Percentiles rank a stretch among this genome's conserved stretches.
phyloP scores from a whole-genome alignment of 2,329 filamentous ascomycete species.

The Cladobotryum protrusum region DNA sequence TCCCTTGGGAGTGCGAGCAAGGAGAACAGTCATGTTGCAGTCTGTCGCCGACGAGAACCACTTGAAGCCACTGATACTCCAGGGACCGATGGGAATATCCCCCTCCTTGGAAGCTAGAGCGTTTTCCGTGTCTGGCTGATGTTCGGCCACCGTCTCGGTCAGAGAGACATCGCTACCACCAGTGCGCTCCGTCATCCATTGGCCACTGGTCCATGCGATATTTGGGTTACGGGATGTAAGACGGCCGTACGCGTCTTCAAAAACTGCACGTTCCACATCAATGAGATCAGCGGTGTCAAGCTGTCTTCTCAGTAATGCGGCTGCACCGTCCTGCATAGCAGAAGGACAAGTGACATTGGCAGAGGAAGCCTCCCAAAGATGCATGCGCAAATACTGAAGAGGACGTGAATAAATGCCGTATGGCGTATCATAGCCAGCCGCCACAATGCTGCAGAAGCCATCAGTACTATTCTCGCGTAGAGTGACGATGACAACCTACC shows the following conservation, averaged over 20 bases:
- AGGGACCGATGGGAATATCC: conserved; percentile 44
- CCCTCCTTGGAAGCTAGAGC: conserved; percentile 15
- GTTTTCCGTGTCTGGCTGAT: conserved; percentile 13
- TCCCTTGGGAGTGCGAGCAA: conserved; percentile 48
- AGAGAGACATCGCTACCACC: conserved; percentile 64
- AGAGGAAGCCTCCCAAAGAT: conserved; percentile 54
- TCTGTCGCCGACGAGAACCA: conserved; percentile 37
- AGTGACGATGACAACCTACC: conserved; percentile 24
- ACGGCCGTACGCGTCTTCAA: conserved; percentile 46
- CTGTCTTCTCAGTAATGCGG: conserved; percentile 42
- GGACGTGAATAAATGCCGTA: conserved; percentile 47
- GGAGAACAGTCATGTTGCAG: conserved; percentile 49
- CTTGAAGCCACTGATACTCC: conserved; percentile 60
- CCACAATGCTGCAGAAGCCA: conserved; percentile 39
- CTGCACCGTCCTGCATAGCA: conserved; percentile 61
- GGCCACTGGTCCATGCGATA: conserved; percentile 62
- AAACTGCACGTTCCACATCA: conserved; percentile 32
- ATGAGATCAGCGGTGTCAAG: conserved; percentile 27
- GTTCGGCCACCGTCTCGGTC: conserved; percentile 56
- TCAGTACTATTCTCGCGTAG: not conserved
- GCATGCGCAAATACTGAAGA: conserved; percentile 51
- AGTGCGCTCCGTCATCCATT: conserved; percentile 71
- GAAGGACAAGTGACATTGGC: conserved; percentile 59
- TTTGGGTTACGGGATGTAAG: conserved; percentile 45
- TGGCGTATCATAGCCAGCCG: conserved; percentile 52